Percentiles rank a stretch among this genome's conserved stretches.
Conservation (phyloP, 2,329 filamentous ascomycete genomes). For the Davidsoniella australis region DNA sequence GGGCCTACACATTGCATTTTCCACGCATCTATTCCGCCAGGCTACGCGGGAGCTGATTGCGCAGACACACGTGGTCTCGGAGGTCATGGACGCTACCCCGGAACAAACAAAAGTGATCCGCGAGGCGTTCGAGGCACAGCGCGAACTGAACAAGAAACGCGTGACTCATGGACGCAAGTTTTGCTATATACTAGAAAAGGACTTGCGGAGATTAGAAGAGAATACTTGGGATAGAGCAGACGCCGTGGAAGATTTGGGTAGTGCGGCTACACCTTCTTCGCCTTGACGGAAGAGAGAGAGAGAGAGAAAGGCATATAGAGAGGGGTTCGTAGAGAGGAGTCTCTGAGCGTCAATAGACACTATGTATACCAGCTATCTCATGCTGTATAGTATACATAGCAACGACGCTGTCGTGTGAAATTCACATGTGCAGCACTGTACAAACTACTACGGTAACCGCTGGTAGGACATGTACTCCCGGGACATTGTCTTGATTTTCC, state of each 20-base stretch:
- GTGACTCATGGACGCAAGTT: constrained; percentile 12
- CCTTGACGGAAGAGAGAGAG: no score
- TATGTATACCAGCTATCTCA: no score
- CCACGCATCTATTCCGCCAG: constrained; percentile 8
- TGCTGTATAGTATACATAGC: no score
- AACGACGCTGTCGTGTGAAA: no score
- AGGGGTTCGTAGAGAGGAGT: no score
- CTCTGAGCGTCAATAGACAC: no score
- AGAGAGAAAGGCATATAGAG: no score
- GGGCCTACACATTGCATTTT: constrained; percentile 2
- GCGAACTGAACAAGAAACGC: neutral
- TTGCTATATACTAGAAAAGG: constrained; percentile 30
- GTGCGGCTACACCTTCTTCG: neutral
- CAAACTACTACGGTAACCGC: no score
- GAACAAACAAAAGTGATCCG: neutral
- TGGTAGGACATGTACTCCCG: no score
- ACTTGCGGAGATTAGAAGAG: constrained; percentile 44
- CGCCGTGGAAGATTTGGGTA: constrained; percentile 53
- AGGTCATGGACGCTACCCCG: neutral
- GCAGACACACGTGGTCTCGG: constrained; percentile 4
- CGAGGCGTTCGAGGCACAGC: neutral
- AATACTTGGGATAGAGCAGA: constrained; percentile 56
- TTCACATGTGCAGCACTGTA: no score
- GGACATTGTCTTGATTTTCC: no score
- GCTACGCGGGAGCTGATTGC: constrained; percentile 8